Evolutionary conservation across 352 stramenopile species (phyloP).

Genomic region (Phytophthora fragariaefolia): DNA sequence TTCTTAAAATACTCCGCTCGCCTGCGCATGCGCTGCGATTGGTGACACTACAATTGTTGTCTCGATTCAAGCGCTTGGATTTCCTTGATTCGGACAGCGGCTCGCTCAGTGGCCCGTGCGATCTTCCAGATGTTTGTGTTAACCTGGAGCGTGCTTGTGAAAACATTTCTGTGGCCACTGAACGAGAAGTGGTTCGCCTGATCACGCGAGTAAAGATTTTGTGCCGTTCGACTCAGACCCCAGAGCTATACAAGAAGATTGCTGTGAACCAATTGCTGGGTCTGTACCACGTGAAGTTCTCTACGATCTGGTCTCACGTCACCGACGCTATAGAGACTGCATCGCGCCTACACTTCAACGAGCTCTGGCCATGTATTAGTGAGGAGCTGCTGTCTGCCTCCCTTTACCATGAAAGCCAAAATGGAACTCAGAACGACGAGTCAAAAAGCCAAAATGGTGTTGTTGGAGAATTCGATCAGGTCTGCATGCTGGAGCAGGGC

Average conservation of each 20-base stretch:
- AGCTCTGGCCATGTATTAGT: constrained; percentile 67
- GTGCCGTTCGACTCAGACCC: constrained; percentile 70
- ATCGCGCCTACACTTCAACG: constrained; percentile 58
- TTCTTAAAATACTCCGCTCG: constrained; percentile 72
- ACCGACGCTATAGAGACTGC: constrained; percentile 71
- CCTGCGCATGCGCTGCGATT: constrained; percentile 69
- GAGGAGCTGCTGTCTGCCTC: constrained; percentile 60
- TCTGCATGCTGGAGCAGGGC: constrained; percentile 65
- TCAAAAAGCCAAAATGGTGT: constrained; percentile 21
- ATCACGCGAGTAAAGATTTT: constrained; percentile 85
- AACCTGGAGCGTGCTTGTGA: constrained; percentile 67
- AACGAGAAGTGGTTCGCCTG: constrained; percentile 84
- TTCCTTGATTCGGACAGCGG: constrained; percentile 60
- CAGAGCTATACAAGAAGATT: constrained; percentile 79
- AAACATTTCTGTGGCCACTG: constrained; percentile 70
- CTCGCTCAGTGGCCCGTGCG: constrained; percentile 62
- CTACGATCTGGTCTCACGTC: constrained; percentile 86
- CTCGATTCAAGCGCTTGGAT: constrained; percentile 52
- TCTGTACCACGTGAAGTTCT: constrained; percentile 90
- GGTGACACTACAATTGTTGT: constrained; percentile 73
- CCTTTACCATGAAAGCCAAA: constrained; percentile 45
- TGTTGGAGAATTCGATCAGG: constrained; percentile 49
- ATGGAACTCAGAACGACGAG: constrained; percentile 18
- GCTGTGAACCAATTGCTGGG: constrained; percentile 80
- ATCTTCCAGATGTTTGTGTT: constrained; percentile 70